Percentiles rank a stretch among this genome's conserved stretches.
Conservation (phyloP, 257 asterid genomes). For the Nemophila menziesii region DNA sequence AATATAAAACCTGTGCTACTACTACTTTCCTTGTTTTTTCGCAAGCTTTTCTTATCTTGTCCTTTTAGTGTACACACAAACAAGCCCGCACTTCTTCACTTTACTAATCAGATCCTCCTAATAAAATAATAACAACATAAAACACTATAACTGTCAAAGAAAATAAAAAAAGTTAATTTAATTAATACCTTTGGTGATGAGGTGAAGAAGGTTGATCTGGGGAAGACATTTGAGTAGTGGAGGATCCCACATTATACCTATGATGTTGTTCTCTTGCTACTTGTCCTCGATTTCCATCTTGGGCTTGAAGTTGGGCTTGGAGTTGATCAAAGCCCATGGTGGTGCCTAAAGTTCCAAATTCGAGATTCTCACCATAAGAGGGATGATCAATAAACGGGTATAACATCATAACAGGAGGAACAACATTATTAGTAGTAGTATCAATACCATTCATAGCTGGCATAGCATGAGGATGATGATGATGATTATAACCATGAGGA, state of each 20-base stretch:
- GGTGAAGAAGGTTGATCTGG: slow-evolving; percentile 92
- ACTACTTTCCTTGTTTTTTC: slow-evolving; percentile 10
- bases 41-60: neutral
- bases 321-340: slow-evolving; percentile 59
- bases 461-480: too few relatives aligned
- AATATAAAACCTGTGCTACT: slow-evolving; percentile 12
- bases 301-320: slow-evolving; percentile 38
- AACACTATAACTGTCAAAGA: neutral
- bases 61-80: slow-evolving; percentile 4
- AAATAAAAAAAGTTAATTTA: too few relatives aligned
- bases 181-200: slow-evolving; percentile 63
- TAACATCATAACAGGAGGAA: slow-evolving; percentile 54
- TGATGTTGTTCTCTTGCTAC: slow-evolving; percentile 37
- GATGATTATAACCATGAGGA: too few relatives aligned
- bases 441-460: slow-evolving; percentile 42
- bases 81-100: slow-evolving; percentile 18
- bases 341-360: slow-evolving; percentile 70
- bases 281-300: slow-evolving; percentile 43
- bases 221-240: slow-evolving; percentile 45
- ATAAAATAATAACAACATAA: slow-evolving; percentile 4
- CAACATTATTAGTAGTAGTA: slow-evolving; percentile 33
- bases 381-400: slow-evolving; percentile 68
- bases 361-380: slow-evolving; percentile 65
- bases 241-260: slow-evolving; percentile 44
- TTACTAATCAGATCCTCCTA: slow-evolving; percentile 50